Base-by-base conservation (phyloP, 2,329 filamentous ascomycete genomes). In the Alternaria brassicicola region DNA sequence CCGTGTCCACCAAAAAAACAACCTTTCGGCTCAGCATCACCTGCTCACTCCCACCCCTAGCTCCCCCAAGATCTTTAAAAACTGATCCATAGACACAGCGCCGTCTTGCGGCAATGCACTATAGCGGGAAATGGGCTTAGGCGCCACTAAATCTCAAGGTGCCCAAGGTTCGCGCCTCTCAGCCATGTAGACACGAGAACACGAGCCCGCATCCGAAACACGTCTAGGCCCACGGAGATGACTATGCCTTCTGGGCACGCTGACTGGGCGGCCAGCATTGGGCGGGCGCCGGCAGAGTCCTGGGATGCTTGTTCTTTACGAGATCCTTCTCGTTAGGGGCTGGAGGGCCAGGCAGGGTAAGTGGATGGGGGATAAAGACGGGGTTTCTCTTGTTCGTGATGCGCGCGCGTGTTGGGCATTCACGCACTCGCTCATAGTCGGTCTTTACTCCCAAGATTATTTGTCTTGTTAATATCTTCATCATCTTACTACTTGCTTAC, bases 161-260 rank as follows among this genome's bases (percentile, higher is more conserved):
- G 28, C 28, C 17, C 35, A 17, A 36, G 33, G n/a, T 38, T 19
- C 30, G 10, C 30, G 30, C 30, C 19, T 36, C 30, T 12, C 46
- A 33, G 46, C 46, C 43, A 23, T 33, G 21, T 46, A 33, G 43
- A 46, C 43, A 46, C 46, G 30, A 49, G 31, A 49, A 49, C 46
- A 49, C 46, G 46, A 49, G 46, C 46, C 31, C 46, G 19, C 46
- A 49, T 49, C 47, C 47, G 47, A 49, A 49, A 49, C 47, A 38
- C 33, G 47, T 38, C 47, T 49, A 49, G 47, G 31, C 47, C 47
- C 33, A 35, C 31, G 47, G 47, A 36, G 31, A 49, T 49, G 47
- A 28, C 21, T 21, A n/a, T 13, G 6, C 21, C 31, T 28, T 49
- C 47, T 49, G 23, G 31, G 33, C 33, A 47, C 47, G 47, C 47